These are phyloP conservation scores for Benincasa hispida DNA, from an alignment of 306 rosid species.

Conservation along the genomic window DNA sequence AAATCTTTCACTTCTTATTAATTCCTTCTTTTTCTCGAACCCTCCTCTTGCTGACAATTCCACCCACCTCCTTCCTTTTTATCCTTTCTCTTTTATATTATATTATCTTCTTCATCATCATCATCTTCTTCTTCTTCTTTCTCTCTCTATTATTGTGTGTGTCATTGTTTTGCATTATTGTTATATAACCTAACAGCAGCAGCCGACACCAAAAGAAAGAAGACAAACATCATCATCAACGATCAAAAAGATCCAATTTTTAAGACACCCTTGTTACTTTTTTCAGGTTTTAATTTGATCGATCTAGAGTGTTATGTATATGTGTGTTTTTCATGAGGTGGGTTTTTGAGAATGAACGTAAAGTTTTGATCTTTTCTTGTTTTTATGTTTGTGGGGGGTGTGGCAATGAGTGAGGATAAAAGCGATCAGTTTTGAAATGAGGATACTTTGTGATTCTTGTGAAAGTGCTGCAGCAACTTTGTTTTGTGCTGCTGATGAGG, in stretches of 20 bases:
- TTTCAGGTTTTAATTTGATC: not conserved
- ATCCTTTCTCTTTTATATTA: not conserved
- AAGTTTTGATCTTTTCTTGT: slow-evolving; percentile 10
- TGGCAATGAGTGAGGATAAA: slow-evolving; percentile 49
- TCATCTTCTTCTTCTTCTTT: not conserved
- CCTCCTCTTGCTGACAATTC: not conserved
- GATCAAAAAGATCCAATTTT: not conserved
- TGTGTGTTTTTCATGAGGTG: not conserved
- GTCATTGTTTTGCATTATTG: not conserved
- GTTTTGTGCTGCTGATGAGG: slow-evolving; percentile 98
- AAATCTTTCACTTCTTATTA: not conserved
- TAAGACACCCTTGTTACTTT: not conserved
- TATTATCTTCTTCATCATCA: not conserved
- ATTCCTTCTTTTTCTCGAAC: slow-evolving; percentile 1
- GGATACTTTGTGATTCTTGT: slow-evolving; percentile 97
- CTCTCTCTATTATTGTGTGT: not conserved
- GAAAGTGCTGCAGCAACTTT: slow-evolving; percentile 90
- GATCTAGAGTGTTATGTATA: not conserved
- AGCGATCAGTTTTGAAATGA: slow-evolving; percentile 37
- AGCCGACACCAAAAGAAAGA: not conserved
- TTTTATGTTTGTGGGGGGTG: slow-evolving; percentile 6
- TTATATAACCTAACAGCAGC: not conserved
- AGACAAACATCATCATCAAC: not conserved
- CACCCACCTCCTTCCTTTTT: not conserved
- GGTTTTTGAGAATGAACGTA: not conserved